Conservation (phyloP, 1,139 yeast genomes). For the Meyerozyma guilliermondii region DNA sequence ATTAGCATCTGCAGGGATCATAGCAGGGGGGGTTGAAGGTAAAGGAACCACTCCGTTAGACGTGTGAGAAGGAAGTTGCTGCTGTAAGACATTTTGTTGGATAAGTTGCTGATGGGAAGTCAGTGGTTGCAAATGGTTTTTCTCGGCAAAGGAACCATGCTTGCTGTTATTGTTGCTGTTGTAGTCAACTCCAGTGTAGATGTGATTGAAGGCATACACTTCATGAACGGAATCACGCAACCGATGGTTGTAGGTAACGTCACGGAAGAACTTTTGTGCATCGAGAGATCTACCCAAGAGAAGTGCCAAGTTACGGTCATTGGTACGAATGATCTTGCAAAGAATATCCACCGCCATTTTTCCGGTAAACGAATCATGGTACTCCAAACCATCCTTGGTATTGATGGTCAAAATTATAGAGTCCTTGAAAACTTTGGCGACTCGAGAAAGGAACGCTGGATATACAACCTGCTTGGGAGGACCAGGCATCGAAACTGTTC, state of each 20-base stretch:
- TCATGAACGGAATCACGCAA: constrained; percentile 84
- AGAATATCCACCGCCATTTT: constrained; percentile 89
- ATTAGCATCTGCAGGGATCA: constrained; percentile 8
- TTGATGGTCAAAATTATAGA: constrained; percentile 69
- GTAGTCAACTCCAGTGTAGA: constrained; percentile 35
- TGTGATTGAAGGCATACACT: constrained; percentile 80
- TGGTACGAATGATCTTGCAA: constrained; percentile 78
- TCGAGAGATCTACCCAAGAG: constrained; percentile 88
- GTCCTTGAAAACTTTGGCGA: constrained; percentile 75
- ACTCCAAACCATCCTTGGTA: constrained; percentile 90
- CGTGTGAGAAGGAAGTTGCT: constrained; percentile 14
- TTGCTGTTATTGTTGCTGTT: constrained; percentile 18
- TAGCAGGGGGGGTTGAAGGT: constrained; percentile 7
- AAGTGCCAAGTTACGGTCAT: constrained; percentile 86
- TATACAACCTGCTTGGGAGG: constrained; percentile 58
- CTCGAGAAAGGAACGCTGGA: constrained; percentile 84
- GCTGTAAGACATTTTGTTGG: constrained; percentile 15
- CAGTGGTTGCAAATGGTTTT: constrained; percentile 10
- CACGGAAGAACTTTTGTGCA: constrained; percentile 92
- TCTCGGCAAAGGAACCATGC: constrained; percentile 28
- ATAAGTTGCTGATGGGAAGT: constrained; percentile 7
- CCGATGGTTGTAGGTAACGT: constrained; percentile 91
- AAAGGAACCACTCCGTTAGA: constrained; percentile 9
- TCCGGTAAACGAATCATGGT: constrained; percentile 93
- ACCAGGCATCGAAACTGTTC: constrained; percentile 33